These are phyloP conservation scores for Wickerhamiella dianesei DNA, from an alignment of 805 yeast genomes.

Conservation along the genomic window DNA sequence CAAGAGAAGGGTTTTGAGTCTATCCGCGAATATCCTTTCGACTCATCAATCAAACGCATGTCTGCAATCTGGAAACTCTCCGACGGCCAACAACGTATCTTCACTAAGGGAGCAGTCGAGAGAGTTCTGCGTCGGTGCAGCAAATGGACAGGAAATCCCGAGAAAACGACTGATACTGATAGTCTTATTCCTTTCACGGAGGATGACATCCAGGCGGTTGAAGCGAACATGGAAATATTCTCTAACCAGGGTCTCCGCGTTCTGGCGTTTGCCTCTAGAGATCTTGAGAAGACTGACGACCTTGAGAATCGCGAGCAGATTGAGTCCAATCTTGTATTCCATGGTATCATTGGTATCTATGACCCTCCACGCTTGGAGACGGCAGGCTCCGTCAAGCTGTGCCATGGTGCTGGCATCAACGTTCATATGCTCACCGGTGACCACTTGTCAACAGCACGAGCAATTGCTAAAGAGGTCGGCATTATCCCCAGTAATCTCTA, in stretches of 20 bases:
- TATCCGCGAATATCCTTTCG: slow-evolving; percentile 58
- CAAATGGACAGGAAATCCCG: slow-evolving; percentile 34
- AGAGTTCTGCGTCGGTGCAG: slow-evolving; percentile 45
- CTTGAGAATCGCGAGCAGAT: slow-evolving; percentile 29
- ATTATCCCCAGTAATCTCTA: slow-evolving; percentile 50
- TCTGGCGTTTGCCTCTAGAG: slow-evolving; percentile 49
- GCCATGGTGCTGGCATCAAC: slow-evolving; percentile 63
- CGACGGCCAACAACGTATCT: slow-evolving; percentile 27
- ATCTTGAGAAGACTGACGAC: slow-evolving; percentile 18
- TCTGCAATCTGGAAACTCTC: slow-evolving; percentile 38
- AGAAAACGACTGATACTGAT: slow-evolving; percentile 14
- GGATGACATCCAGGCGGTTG: slow-evolving; percentile 32
- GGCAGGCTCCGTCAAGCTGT: slow-evolving; percentile 45
- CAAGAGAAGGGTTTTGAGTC: slow-evolving; percentile 22
- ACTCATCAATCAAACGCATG: slow-evolving; percentile 63
- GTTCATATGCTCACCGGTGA: slow-evolving; percentile 79
- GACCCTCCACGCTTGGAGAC: slow-evolving; percentile 71
- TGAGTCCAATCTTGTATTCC: slow-evolving; percentile 41
- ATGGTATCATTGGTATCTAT: slow-evolving; percentile 64
- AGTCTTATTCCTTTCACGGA: slow-evolving; percentile 27
- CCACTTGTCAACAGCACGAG: slow-evolving; percentile 63
- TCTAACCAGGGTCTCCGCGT: slow-evolving; percentile 60
- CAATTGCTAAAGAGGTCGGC: slow-evolving; percentile 73
- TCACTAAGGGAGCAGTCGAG: slow-evolving; percentile 68
- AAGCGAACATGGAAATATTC: slow-evolving; percentile 42